Evolutionary conservation across 179 eudicot species (phyloP), one percentile per base, ranked within the genome.

Genomic region (Heliamphora pulchella): DNA sequence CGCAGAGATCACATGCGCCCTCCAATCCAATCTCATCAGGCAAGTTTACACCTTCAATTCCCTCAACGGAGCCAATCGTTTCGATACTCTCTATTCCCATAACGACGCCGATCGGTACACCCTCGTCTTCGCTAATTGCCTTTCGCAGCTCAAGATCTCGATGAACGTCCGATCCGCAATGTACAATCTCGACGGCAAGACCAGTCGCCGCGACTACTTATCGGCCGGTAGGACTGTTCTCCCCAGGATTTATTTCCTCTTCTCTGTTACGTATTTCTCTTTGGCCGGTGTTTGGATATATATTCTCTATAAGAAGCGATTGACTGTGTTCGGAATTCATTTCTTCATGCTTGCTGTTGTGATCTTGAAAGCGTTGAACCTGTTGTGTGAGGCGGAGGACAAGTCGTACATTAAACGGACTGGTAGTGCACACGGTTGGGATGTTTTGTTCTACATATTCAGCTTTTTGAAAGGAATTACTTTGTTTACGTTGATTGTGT

Each of bases 361-460:
- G 44, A 18, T 88, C 0, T 57, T 91, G 76, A 91, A 91, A 55
- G 87, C 91, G 0, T 65, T 90, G 75, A 89, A 92, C 81, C 76
- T 92, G 2, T 66, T 31, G 31, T 31, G 31, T 31, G 31, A 31
- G 31, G 31, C 31, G 31, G 31, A 31, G 31, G 31, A 31, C 47
- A 90, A 90, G 63, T 86, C 90, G 0, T 86, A 84, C 43, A 84
- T 91, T 9, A 90, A 91, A 79, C 69, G 85, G 5, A 89, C 92
- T 0, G 96, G 93, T 1, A 83, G 76, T 15, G 89, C 92, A 0
- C 96, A 91, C 58, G 92, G 93, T 0, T 92, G 97, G 97, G 97
- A 92, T 80, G 91, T 90, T 8, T 43, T 92, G 80, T 92, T 92
- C 73, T 92, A 91, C 74, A 86, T 89, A 0, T 91, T 89, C 71